Evolutionary conservation across 345 rosid species (phyloP), one percentile per base, ranked within the genome.

Genomic region (Camelina sativa): DNA sequence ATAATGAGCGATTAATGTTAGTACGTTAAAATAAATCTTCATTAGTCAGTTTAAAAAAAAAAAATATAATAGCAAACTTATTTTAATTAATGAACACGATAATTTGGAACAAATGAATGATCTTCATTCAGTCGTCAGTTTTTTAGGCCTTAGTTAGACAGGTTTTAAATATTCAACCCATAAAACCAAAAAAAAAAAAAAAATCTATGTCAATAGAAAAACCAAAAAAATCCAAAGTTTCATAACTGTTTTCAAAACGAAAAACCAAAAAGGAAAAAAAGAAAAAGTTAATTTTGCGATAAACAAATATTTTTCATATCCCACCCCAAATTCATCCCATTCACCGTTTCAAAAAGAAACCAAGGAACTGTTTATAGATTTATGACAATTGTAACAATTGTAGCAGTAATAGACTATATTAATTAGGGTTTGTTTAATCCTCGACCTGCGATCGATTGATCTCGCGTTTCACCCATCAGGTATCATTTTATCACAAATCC

Each of bases 381-480:
- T 8, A 38, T 43, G 52, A 62, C 41, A 43, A 68, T 52, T 41
- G 50, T 61, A 52, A 62, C 28, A 32, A 32, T 32, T 32, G 35
- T 34, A 34, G 8, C 10, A 9, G 48, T 62, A 9, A 9, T 25
- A 40, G 5, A 19, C 51, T 66, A 52, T 7, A 35, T 38, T 37
- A 22, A 19, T 34, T 43, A 75, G 69, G 62, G 62, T 7, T 73
- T 59, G 34, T 28, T 16, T 61, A 6, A 53, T 15, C 47, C 15
- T 40, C 20, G 11, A 66, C 67, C 54, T 16, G 47, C 28, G 40
- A 68, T 35, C 19, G 8, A 68, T 69, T 54, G 38, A 47, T 69
- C 65, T 69, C 58, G 4, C 50, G 2, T 67, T 54, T 54, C 70
- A 54, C 52, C 52, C 52, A 7, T 9, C 70, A 69, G 80, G 80